These are phyloP conservation scores for Aspergillus caelatus DNA, from an alignment of 2,329 filamentous ascomycete species.

Conservation along the genomic window DNA sequence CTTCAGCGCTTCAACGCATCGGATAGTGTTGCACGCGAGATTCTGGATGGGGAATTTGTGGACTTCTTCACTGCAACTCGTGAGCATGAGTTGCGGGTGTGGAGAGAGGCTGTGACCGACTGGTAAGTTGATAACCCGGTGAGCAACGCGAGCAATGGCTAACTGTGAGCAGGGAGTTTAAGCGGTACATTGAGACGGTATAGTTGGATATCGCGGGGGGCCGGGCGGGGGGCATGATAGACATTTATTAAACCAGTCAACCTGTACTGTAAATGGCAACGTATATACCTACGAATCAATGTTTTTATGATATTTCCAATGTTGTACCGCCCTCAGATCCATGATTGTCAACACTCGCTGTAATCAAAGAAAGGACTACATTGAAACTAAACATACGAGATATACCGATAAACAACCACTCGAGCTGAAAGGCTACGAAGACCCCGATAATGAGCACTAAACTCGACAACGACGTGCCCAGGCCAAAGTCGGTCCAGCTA, in stretches of 20 bases:
- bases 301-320: neutral
- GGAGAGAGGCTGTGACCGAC: conserved; percentile 93
- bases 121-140: conserved; percentile 64
- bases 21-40: conserved; percentile 83
- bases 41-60: conserved; percentile 91
- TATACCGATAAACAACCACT: no score
- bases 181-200: conserved; percentile 74
- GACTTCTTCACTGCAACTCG: conserved; percentile 93
- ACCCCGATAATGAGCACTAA: no score
- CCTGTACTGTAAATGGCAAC: neutral
- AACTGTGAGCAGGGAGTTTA: conserved; percentile 61
- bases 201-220: conserved; percentile 35
- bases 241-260: neutral
- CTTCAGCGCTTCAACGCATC: conserved; percentile 73
- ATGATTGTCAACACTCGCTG: neutral
- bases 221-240: neutral
- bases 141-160: neutral
- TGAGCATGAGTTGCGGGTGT: conserved; percentile 83
- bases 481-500: no score
- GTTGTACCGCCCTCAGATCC: neutral
- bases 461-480: no score
- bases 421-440: no score
- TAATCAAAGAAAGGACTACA: no score
- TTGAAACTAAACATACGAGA: no score
- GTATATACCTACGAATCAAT: neutral